phyloP scores from a whole-genome alignment of 352 stramenopile species.

The Nothophytophthora sp. region DNA sequence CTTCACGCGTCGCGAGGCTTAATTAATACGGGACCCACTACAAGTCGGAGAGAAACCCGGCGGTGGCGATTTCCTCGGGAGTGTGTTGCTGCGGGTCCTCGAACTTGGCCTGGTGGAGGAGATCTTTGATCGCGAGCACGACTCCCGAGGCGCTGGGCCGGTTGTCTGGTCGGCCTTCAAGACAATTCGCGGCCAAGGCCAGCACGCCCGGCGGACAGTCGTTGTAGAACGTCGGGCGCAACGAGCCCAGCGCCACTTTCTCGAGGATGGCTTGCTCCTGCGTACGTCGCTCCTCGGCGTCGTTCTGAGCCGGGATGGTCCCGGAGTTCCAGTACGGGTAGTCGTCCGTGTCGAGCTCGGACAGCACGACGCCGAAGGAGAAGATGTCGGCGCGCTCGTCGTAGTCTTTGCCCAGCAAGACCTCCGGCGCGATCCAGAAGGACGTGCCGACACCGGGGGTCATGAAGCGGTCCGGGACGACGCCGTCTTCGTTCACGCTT shows the following conservation, averaged over 20 bases:
- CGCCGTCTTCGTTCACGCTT: constrained; percentile 8
- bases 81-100: constrained; percentile 2
- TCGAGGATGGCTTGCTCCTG: constrained; percentile 47
- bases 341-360: constrained; percentile 52
- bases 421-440: constrained; percentile 49
- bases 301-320: constrained; percentile 22
- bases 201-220: constrained; percentile 45
- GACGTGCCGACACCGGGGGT: constrained; percentile 45
- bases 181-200: constrained; percentile 38
- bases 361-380: constrained; percentile 49
- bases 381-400: constrained; percentile 48
- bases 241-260: constrained; percentile 31
- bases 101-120: constrained; percentile 26
- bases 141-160: constrained; percentile 42
- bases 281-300: constrained; percentile 25
- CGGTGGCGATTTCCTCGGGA: constrained; percentile 21
- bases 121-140: constrained; percentile 38
- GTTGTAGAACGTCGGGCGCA: constrained; percentile 56
- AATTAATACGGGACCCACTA: no score
- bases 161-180: constrained; percentile 43
- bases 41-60: constrained; percentile 19
- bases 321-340: constrained; percentile 50
- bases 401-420: constrained; percentile 42
- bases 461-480: constrained; percentile 46
- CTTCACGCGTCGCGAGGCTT: no score